Evolutionary conservation across 2,329 filamentous ascomycete species (phyloP).

Genomic region (Paraphaeosphaeria minitans): DNA sequence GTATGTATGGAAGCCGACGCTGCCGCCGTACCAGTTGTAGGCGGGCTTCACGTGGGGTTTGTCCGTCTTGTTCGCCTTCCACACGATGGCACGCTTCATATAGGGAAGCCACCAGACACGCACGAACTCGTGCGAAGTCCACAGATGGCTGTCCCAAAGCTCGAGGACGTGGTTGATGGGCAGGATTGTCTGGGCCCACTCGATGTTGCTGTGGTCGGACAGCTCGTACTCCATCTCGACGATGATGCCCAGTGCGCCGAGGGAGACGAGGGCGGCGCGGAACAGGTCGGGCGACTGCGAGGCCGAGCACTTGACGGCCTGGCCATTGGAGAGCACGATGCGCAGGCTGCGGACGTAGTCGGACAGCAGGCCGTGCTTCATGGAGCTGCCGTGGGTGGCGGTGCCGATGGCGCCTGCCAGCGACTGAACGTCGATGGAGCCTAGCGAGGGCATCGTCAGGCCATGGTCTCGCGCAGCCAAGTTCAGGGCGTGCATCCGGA

Average conservation of each 20-base stretch:
- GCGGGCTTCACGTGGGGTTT: conserved; percentile 64
- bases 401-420: conserved; percentile 92
- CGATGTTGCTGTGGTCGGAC: conserved; percentile 79
- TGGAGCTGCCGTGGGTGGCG: conserved; percentile 88
- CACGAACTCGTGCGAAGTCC: conserved; percentile 86
- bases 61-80: conserved; percentile 81
- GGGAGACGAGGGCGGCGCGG: conserved; percentile 81
- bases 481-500: conserved; percentile 77
- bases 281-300: conserved; percentile 78
- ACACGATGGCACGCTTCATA: conserved; percentile 83
- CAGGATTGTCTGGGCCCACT: conserved; percentile 82
- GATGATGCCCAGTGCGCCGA: conserved; percentile 90
- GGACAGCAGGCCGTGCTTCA: conserved; percentile 82
- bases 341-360: conserved; percentile 76
- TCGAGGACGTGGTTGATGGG: conserved; percentile 70
- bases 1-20: conserved; percentile 85
- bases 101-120: conserved; percentile 99
- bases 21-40: conserved; percentile 78
- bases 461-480: conserved; percentile 74
- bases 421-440: conserved; percentile 93
- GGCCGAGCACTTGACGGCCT: conserved; percentile 70
- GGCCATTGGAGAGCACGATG: conserved; percentile 82
- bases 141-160: conserved; percentile 75
- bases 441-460: conserved; percentile 86
- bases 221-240: conserved; percentile 86